Conservation (phyloP, 345 rosid genomes). For the Syzygium aromaticum region DNA sequence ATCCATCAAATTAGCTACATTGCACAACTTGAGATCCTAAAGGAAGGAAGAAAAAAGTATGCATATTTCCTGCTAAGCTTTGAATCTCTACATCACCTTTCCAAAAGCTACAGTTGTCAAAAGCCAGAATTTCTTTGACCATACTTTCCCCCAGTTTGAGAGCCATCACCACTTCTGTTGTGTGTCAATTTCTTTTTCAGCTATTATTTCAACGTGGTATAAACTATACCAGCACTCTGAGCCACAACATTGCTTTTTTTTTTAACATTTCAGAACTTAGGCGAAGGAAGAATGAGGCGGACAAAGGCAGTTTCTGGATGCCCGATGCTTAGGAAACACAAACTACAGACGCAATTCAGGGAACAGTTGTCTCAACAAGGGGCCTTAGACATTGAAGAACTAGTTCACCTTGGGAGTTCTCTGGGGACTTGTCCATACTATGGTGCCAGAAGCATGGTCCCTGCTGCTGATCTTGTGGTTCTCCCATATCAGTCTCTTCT, state of each 20-base stretch:
- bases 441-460: conserved; percentile 70
- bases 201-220: not conserved
- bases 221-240: not conserved
- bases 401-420: conserved; percentile 57
- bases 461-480: conserved; percentile 77
- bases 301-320: conserved; percentile 65
- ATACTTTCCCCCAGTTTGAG: not conserved
- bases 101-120: not conserved
- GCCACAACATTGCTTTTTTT: not conserved
- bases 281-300: conserved; percentile 37
- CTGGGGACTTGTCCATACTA: conserved; percentile 88
- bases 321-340: conserved; percentile 73
- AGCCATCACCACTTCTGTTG: not conserved
- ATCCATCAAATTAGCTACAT: not conserved
- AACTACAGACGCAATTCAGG: conserved; percentile 52
- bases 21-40: not conserved
- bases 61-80: not conserved
- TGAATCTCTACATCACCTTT: not conserved
- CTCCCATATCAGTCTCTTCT: conserved; percentile 95
- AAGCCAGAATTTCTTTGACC: not conserved
- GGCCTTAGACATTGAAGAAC: conserved; percentile 89
- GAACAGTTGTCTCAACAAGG: conserved; percentile 40
- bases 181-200: not conserved
- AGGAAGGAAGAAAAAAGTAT: not conserved
- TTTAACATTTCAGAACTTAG: conserved; percentile 36